Evolutionary conservation across 2,329 filamentous ascomycete species (phyloP).

Genomic region (Dactylellina haptotyla): DNA sequence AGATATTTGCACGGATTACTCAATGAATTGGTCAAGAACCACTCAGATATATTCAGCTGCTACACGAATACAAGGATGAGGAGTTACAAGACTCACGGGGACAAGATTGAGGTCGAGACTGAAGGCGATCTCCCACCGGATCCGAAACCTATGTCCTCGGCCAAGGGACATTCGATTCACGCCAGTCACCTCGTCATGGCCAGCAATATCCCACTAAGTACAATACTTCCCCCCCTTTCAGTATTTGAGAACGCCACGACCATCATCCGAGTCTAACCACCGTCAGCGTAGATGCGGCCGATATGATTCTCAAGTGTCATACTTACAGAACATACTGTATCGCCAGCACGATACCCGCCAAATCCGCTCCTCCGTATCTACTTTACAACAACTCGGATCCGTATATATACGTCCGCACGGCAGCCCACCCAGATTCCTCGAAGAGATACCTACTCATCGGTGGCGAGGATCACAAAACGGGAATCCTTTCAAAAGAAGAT

Average conservation of each 20-base stretch:
- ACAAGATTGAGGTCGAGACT: constrained; percentile 66
- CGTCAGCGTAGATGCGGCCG: not conserved
- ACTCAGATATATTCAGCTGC: constrained; percentile 66
- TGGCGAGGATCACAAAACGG: constrained; percentile 70
- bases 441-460: constrained; percentile 69
- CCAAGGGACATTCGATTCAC: constrained; percentile 63
- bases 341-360: constrained; percentile 67
- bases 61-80: constrained; percentile 67
- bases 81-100: constrained; percentile 64
- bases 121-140: constrained; percentile 55
- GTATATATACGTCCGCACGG: constrained; percentile 69
- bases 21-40: constrained; percentile 64
- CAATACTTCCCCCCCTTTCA: not conserved
- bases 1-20: constrained; percentile 66
- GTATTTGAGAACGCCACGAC: constrained; percentile 62
- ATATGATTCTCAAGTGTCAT: constrained; percentile 59
- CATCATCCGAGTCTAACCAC: not conserved
- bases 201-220: constrained; percentile 69
- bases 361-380: constrained; percentile 67
- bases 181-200: constrained; percentile 67
- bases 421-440: constrained; percentile 65
- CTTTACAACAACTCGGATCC: constrained; percentile 68
- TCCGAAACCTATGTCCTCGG: not conserved
- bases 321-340: constrained; percentile 69
- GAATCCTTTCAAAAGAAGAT: constrained; percentile 64